These are phyloP conservation scores for Punica granatum DNA, from an alignment of 345 rosid species.

Conservation along the genomic window DNA sequence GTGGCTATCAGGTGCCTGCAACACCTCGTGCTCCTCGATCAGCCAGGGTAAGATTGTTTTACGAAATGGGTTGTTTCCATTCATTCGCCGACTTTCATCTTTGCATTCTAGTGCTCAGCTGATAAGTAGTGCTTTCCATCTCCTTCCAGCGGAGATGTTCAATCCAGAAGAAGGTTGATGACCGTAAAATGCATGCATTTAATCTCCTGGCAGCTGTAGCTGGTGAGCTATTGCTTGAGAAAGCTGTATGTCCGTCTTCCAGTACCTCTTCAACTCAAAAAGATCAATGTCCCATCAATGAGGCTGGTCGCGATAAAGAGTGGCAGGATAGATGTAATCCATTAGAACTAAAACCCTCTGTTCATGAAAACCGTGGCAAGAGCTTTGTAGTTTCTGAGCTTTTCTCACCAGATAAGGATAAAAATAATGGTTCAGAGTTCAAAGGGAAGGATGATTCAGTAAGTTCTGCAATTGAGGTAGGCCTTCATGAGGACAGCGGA, in stretches of 20 bases:
- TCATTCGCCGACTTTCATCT: not conserved
- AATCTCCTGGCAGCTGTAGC: slow-evolving; percentile 91
- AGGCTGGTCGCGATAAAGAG: slow-evolving; percentile 27
- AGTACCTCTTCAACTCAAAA: slow-evolving; percentile 25
- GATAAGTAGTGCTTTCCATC: not conserved
- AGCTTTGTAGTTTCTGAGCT: slow-evolving; percentile 45
- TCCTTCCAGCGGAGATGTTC: slow-evolving; percentile 46
- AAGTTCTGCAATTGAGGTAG: slow-evolving; percentile 32
- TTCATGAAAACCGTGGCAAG: slow-evolving; percentile 31
- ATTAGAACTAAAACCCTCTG: slow-evolving; percentile 34
- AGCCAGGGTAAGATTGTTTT: slow-evolving; percentile 51
- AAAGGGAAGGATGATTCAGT: slow-evolving; percentile 27
- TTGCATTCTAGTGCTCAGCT: not conserved
- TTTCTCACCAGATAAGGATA: slow-evolving; percentile 25
- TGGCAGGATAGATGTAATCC: slow-evolving; percentile 17
- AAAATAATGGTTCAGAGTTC: not conserved
- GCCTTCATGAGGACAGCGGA: slow-evolving; percentile 10
- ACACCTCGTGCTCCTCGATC: slow-evolving; percentile 89
- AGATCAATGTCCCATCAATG: slow-evolving; percentile 24
- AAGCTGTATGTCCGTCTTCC: slow-evolving; percentile 24
- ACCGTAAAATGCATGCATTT: slow-evolving; percentile 50
- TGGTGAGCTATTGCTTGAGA: slow-evolving; percentile 57
- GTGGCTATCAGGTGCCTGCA: slow-evolving; percentile 78
- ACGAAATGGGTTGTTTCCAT: not conserved
- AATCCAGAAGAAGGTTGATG: slow-evolving; percentile 35